Evolutionary conservation across 768 basidiomycete species (phyloP).

Genomic region (Boletus subparvulus): DNA sequence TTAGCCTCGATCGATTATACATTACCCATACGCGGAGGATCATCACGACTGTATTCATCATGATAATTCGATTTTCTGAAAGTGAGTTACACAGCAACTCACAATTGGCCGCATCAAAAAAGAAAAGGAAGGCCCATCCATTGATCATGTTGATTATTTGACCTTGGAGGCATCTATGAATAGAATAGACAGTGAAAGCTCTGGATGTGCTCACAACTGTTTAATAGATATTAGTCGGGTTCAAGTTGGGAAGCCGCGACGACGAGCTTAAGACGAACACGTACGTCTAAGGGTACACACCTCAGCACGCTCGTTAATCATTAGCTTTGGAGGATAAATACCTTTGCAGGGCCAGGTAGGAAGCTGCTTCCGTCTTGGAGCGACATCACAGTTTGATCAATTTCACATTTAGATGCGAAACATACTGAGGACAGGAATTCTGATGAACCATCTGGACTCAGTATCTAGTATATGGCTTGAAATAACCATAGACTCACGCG

Average conservation of each 20-base stretch:
- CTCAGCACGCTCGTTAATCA: neutral
- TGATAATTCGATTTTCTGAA: neutral
- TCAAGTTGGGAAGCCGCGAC: neutral
- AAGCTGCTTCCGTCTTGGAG: neutral
- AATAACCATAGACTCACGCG: neutral
- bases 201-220: too few species aligned
- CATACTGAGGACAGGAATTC: neutral
- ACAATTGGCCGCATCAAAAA: constrained; percentile 2
- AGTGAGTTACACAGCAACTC: neutral
- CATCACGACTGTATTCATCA: neutral
- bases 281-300: neutral
- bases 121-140: neutral
- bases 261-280: neutral
- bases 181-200: neutral
- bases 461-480: neutral
- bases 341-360: neutral
- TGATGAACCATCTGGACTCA: neutral
- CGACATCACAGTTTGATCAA: neutral
- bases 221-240: neutral
- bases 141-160: neutral
- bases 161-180: neutral
- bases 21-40: neutral
- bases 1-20: neutral
- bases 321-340: neutral
- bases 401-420: neutral